Evolutionary conservation across 768 basidiomycete species (phyloP), one percentile per base, ranked within the genome.

Genomic region (Collybiopsis luxurians): DNA sequence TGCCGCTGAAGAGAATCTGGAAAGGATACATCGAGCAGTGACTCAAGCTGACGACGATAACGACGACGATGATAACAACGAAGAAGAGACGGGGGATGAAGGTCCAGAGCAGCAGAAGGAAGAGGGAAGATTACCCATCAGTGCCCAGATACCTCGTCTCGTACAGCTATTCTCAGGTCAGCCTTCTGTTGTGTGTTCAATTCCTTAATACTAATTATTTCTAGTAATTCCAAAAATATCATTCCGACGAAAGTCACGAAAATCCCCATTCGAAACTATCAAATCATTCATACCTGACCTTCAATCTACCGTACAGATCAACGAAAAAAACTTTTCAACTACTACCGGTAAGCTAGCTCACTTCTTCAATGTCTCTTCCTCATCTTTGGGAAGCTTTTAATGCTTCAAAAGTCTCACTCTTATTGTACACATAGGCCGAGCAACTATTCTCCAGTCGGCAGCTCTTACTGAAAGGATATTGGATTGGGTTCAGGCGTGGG

Each of bases 181-280:
- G 80, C 23, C 30, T 12, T 80, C 58, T 55, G 73, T 63, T 23
- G 15, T 13, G 42, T n/a, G 12, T 13, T 13, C 53, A 34, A 23
- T 52, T 44, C 7, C 24, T 1, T 46, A 4, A 34, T 9, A 15
- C 11, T 15, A 39, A 31, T 42, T 47, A 42, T 43, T 31, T 49
- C 5, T 53, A 83, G 81, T 73, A 3, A 76, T 83, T 46, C 76
- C 78, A 19, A 76, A 76, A 23, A 60, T 82, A 27, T 30, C 48
- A 4, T n/a, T 36, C 17, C 19, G 36, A 17, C 36, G 49, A 10
- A 51, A 39, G 11, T 26, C 49, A 17, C 36, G 49, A 10, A 51
- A 39, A 23, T 26, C 49, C 12, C 31, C 38, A 13, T 39, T 30
- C 6, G 19, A 38, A 2, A 51, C 13, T 10, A 23, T 51, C 6